Percentiles rank a stretch among this genome's conserved stretches.
These are phyloP conservation scores for Neofusicoccum laricinum DNA, from an alignment of 2,329 filamentous ascomycete genomes.

Conservation along the genomic window DNA sequence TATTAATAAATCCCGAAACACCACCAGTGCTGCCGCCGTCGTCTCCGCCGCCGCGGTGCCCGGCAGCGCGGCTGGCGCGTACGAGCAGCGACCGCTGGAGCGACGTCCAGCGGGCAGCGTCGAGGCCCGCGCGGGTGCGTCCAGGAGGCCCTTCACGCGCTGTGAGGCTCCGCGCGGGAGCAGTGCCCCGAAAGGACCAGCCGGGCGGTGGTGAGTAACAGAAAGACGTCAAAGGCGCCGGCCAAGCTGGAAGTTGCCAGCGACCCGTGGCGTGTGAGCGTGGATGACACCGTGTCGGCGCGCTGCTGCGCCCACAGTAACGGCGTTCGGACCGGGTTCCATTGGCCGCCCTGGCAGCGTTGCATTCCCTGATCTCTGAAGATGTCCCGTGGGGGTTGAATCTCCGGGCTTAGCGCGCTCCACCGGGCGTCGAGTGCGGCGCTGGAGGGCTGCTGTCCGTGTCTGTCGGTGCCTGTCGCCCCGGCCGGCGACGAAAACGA, in stretches of 20 bases:
- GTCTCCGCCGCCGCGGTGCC: neutral
- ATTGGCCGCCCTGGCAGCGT: constrained; percentile 2
- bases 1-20: constrained; percentile 6
- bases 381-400: constrained; percentile 6
- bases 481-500: constrained; percentile 11
- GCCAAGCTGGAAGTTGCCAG: constrained; percentile 8
- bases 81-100: too few species aligned
- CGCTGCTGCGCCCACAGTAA: neutral
- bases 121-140: neutral
- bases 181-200: neutral
- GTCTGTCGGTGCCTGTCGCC: neutral
- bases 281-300: neutral
- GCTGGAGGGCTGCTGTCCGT: neutral
- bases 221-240: constrained; percentile 5
- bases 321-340: neutral
- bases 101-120: too few species aligned
- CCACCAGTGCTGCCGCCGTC: neutral
- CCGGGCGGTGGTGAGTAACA: neutral
- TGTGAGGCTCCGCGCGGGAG: neutral
- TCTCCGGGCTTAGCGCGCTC: neutral
- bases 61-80: neutral
- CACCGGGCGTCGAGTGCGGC: neutral
- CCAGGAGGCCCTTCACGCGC: neutral
- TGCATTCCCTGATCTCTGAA: constrained; percentile 11
- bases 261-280: neutral